Conservation (phyloP, 805 yeast genomes). For the Ogataea methanolica region DNA sequence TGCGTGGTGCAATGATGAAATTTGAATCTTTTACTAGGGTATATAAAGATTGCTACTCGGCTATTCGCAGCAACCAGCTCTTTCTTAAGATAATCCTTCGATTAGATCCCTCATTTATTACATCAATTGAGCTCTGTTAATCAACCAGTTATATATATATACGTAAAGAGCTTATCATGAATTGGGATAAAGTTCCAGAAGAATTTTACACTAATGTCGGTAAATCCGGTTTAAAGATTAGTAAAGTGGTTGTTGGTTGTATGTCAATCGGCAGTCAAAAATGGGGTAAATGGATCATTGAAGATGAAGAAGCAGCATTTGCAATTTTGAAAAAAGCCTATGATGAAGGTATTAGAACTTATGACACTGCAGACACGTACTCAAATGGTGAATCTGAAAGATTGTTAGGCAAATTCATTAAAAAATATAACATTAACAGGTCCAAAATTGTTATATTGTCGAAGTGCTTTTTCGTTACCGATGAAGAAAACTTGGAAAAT, state of each 20-base stretch:
- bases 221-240: slow-evolving; percentile 43
- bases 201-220: slow-evolving; percentile 23
- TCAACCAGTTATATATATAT: no score
- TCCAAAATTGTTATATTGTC: slow-evolving; percentile 53
- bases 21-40: no score
- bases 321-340: slow-evolving; percentile 41
- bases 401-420: slow-evolving; percentile 49
- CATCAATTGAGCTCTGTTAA: no score
- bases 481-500: slow-evolving; percentile 10
- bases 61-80: no score
- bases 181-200: no score
- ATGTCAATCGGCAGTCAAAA: slow-evolving; percentile 45
- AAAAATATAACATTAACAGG: slow-evolving; percentile 46
- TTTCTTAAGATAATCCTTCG: no score
- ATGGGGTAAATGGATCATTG: slow-evolving; percentile 42
- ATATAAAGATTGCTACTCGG: no score
- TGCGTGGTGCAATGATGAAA: no score
- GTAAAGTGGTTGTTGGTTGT: slow-evolving; percentile 49
- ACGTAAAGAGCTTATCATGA: no score
- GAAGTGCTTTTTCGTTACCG: slow-evolving; percentile 36
- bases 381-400: slow-evolving; percentile 45
- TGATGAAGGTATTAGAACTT: slow-evolving; percentile 43
- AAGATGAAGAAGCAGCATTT: slow-evolving; percentile 44
- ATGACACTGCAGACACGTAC: slow-evolving; percentile 47
- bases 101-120: no score